Percentiles rank a stretch among this genome's conserved stretches.
phyloP scores from a whole-genome alignment of 2,329 filamentous ascomycete species.

The Niveomyces coronatus region DNA sequence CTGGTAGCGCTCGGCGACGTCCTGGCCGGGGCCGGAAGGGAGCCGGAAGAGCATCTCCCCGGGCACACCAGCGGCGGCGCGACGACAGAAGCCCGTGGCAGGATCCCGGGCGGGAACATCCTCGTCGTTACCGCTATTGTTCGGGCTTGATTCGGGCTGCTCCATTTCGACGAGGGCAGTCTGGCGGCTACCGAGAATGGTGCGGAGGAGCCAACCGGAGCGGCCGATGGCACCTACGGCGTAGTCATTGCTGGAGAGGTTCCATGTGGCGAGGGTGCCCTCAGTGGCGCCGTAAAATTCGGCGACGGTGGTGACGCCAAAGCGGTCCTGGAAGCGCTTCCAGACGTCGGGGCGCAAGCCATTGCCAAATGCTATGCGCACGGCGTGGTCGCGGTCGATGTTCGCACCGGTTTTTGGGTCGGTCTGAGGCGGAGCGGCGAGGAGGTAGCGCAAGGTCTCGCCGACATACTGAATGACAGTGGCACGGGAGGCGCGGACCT shows the following conservation, averaged over 20 bases:
- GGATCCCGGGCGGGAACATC: constrained; percentile 28
- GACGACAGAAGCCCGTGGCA: constrained; percentile 58
- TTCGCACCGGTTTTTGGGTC: constrained; percentile 56
- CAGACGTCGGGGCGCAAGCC: constrained; percentile 78
- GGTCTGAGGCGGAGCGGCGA: constrained; percentile 52
- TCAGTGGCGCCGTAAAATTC: constrained; percentile 80
- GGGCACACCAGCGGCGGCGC: constrained; percentile 40
- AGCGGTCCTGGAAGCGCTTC: constrained; percentile 72
- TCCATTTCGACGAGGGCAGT: constrained; percentile 57
- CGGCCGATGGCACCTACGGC: constrained; percentile 67
- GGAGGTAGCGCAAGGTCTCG: constrained; percentile 73
- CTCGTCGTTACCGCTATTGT: too few species aligned
- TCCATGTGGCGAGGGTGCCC: constrained; percentile 59
- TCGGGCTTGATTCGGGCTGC: too few species aligned
- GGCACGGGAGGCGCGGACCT: constrained; percentile 58
- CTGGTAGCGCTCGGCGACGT: constrained; percentile 54
- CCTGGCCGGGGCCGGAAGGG: constrained; percentile 42
- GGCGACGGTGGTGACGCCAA: constrained; percentile 59
- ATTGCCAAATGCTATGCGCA: constrained; percentile 71
- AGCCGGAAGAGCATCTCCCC: constrained; percentile 70
- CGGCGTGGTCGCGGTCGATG: constrained; percentile 61
- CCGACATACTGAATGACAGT: constrained; percentile 81
- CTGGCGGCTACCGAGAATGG: constrained; percentile 41
- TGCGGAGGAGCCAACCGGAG: constrained; percentile 49
- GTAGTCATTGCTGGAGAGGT: constrained; percentile 62